Base-by-base conservation (phyloP, 305 asterid genomes). In the Caryopteris hybrid region DNA sequence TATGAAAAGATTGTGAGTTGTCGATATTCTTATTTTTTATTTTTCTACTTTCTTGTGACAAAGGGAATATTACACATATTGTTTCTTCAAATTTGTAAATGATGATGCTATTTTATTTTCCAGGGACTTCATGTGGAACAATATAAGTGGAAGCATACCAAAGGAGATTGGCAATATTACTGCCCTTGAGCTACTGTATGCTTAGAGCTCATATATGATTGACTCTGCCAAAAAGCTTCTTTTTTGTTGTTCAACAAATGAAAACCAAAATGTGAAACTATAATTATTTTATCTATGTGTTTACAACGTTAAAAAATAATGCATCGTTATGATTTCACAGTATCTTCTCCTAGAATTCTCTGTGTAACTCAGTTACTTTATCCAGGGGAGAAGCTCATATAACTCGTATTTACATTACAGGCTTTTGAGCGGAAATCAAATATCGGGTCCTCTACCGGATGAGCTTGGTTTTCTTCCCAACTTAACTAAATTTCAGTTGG, bases 111-210 rank as follows among this genome's bases (percentile, higher is more conserved):
- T 8, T 52, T 18, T n/a, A 9, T 47, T 17, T 31, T 7, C 7
- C 70, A 88, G 95, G 85, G 85, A 88, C 76, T 80, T 88, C 60
- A 76, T 88, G 88, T 88, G 92, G 92, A 85, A 88, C 80, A 38
- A 23, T 34, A 73, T 88, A 61, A 73, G 71, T 6, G 92, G 95
- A 70, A 84, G 85, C 80, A 82, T 88, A 74, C 92, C 92, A 2
- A 82, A 74, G 78, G 92, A 85, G 87, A 81, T 88, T 46, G 90
- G 88, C 67, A 70, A 51, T 58, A 80, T 85, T 29, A 78, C 86
- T 65, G 79, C 83, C 17, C 85, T 88, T 39, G 67, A 23, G 75
- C 78, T 69, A 65, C 55, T 88, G 95, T 88, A 82, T 16, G 80
- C 50, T 25, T 12, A 41, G n/a, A 64, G 33, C 23, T 53, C 64